Conservation (phyloP, 2,329 filamentous ascomycete species). For the Verticillium klebahnii region DNA sequence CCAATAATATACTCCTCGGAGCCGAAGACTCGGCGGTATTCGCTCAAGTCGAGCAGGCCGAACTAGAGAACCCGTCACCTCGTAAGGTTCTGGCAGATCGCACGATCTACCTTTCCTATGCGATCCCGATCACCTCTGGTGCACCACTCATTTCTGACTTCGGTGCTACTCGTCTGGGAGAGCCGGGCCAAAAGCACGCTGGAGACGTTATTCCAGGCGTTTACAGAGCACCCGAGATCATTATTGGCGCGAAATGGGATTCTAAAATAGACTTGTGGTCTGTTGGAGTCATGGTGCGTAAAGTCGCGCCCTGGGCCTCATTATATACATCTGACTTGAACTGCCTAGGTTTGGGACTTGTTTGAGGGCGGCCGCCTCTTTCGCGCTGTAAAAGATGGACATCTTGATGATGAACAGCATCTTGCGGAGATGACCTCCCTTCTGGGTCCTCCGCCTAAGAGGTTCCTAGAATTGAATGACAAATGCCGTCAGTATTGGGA, state of each 20-base stretch:
- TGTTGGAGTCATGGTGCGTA: conserved; percentile 22
- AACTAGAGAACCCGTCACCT: conserved; percentile 14
- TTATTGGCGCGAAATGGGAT: conserved; percentile 26
- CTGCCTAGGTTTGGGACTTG: conserved; percentile 23
- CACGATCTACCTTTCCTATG: conserved; percentile 22
- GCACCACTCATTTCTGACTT: conserved; percentile 23
- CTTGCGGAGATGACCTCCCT: conserved; percentile 31
- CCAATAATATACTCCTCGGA: conserved; percentile 19
- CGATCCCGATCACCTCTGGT: conserved; percentile 14
- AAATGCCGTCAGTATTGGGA: background rate
- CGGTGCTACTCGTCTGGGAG: conserved; percentile 21
- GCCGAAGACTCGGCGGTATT: conserved; percentile 11
- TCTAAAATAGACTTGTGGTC: conserved; percentile 30
- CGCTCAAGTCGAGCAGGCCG: conserved; percentile 8
- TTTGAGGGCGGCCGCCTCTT: conserved; percentile 25
- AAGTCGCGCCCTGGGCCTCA: too few relatives aligned
- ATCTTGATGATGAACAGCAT: conserved; percentile 20
- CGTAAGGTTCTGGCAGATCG: conserved; percentile 22
- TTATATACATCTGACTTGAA: background rate
- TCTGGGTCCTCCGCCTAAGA: conserved; percentile 26
- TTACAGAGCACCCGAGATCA: conserved; percentile 28
- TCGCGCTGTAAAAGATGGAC: conserved; percentile 11
- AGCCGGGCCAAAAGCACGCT: conserved; percentile 12
- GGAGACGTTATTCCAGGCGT: conserved; percentile 26
- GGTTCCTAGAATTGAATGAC: background rate